Base-by-base conservation (phyloP, 352 stramenopile species). In the Phytopythium boreale region DNA sequence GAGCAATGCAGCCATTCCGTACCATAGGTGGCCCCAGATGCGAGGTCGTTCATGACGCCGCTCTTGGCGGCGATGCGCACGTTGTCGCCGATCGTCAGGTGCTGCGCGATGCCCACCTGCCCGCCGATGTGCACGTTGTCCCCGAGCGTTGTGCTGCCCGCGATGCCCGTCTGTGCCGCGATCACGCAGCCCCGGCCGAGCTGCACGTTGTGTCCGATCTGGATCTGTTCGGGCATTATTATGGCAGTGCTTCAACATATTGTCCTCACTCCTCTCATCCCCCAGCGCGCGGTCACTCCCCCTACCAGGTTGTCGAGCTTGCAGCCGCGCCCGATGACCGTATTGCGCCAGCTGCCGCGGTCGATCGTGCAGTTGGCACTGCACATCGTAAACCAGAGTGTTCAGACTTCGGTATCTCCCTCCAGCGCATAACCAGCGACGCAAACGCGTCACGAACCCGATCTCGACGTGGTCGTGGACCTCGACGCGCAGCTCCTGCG, bases 201-300 rank as follows among this genome's bases (percentile, higher is more conserved):
- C 47, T 93, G 80, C 15, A 95, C 87, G 41, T 96, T 96, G 74
- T 96, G 88, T 4, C 86, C 88, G 56, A 95, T 87, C 72, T 95
- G 86, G 52, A 96, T 94, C 84, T 92, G 56, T n/a, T n/a, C n/a
- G n/a, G n/a, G n/a, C n/a, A n/a, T n/a, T n/a, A n/a, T n/a, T n/a
- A n/a, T n/a, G n/a, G n/a, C n/a, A n/a, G n/a, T n/a, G n/a, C n/a
- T n/a, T n/a, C n/a, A n/a, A n/a, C n/a, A n/a, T n/a, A n/a, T n/a
- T n/a, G n/a, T n/a, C 44, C 17, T 17, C 41, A 47, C 41, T 47
- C 41, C 0, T 12, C 41, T 20, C 20, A 3, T 4, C 37, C 10
- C 0, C 10, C 37, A 44, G 15, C 17, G 37, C 19, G 6, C 17
- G 15, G 5, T 22, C 19, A 46, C 29, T 17, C 52, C 12, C 8